Percentiles rank a stretch among this genome's conserved stretches.
These are phyloP conservation scores for Erythrophleum fordii DNA, from an alignment of 306 rosid species.

Conservation along the genomic window DNA sequence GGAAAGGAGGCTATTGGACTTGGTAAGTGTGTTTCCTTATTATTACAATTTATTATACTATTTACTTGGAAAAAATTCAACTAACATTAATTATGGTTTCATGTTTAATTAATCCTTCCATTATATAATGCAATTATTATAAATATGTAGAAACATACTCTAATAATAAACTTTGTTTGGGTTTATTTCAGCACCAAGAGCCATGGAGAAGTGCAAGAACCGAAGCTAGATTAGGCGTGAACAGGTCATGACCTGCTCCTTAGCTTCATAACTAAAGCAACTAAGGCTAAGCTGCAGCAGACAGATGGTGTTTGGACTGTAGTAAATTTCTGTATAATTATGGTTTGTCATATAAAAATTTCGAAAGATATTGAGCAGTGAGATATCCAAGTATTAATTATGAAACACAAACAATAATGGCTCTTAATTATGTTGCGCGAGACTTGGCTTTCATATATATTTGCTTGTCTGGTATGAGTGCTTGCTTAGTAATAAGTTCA, in stretches of 20 bases:
- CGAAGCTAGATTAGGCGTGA: conserved; percentile 53
- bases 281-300: conserved; percentile 40
- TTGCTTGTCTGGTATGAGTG: conserved; percentile 39
- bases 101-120: neutral
- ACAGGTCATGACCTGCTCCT: conserved; percentile 44
- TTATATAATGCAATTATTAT: neutral
- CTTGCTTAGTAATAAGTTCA: conserved; percentile 42
- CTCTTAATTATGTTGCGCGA: conserved; percentile 47
- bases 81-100: conserved; percentile 3
- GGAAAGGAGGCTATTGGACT: conserved; percentile 95
- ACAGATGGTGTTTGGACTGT: conserved; percentile 56
- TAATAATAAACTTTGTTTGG: conserved; percentile 2
- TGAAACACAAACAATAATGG: conserved; percentile 49
- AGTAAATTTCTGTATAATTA: conserved; percentile 51
- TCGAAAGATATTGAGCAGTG: conserved; percentile 33
- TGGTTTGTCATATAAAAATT: conserved; percentile 44
- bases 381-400: conserved; percentile 41
- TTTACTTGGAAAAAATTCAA: neutral
- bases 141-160: neutral
- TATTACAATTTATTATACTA: neutral
- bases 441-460: conserved; percentile 40
- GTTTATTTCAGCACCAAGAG: conserved; percentile 78
- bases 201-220: conserved; percentile 87
- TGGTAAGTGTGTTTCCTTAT: conserved; percentile 52
- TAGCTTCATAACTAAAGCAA: conserved; percentile 30